Base-by-base conservation (phyloP, 2,329 filamentous ascomycete species). In the Botrytis byssoidea region DNA sequence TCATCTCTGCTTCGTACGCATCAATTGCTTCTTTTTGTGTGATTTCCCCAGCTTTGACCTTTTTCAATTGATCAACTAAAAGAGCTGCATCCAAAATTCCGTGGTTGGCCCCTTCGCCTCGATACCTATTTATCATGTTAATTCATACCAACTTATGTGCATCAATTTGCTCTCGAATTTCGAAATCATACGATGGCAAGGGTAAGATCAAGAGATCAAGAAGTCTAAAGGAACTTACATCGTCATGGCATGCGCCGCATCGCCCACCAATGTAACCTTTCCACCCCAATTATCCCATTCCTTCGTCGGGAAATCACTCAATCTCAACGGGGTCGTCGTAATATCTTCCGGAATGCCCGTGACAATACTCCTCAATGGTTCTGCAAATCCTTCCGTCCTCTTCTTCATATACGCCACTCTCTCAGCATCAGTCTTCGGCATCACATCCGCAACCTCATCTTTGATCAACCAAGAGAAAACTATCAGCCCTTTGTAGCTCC, bases 71-170 rank as follows among this genome's bases (percentile, higher is more conserved):
- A 22, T 83, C 81, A 0, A 83, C 80, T 51, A 89, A 82, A 44
- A 87, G 84, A 2, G 82, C 78, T 0, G 87, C 85, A 76, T 89
- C 88, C 8, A 85, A 78, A 46, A 89, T 86, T 4, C 85, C 87
- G 71, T 89, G 87, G 75, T 89, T 89, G 10, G 86, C 87, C 1
- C 86, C 88, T 79, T 89, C 88, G 2, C 88, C 88, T 8, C 88
- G 84, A 76, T 86, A 80, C 70, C 70, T 72, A 20, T 66, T 67
- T 16, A 5, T 57, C 16, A 22, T 25, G 25, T 66, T 7, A 55
- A 32, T 18, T 35, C 29, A 20, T 22, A n/a, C 25, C 22, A 44
- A 51, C 16, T 20, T n/a, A n/a, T 4, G 9, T 37, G 32, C 3
- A 44, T 8, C 3, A 20, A 6, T 55, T n/a, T 51, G 10, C 20